phyloP scores from a whole-genome alignment of 208 protist species.

The Wallacemonas sp. region DNA sequence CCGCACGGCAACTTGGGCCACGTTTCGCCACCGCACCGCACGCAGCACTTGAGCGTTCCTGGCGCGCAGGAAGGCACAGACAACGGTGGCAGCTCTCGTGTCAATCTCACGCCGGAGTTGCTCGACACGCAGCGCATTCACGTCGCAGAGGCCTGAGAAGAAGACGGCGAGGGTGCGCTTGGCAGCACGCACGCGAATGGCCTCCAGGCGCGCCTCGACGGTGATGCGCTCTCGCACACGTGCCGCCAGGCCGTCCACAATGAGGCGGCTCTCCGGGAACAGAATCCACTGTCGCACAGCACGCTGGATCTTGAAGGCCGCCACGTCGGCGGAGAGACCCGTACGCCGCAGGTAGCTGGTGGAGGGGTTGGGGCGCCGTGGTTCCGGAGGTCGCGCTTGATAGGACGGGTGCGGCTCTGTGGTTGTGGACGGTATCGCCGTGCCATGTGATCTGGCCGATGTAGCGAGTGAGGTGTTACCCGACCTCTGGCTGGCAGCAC shows the following conservation, averaged over 20 bases:
- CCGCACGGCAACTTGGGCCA: slow-evolving; percentile 17
- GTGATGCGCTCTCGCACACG: slow-evolving; percentile 20
- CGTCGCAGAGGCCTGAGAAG: slow-evolving; percentile 23
- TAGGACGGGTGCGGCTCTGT: too few species aligned
- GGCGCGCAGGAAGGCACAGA: slow-evolving; percentile 27
- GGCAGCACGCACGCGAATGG: slow-evolving; percentile 31
- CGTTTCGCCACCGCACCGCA: neutral
- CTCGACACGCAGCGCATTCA: neutral
- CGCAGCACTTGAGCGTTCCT: neutral
- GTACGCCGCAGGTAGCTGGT: neutral
- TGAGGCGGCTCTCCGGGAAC: slow-evolving; percentile 3
- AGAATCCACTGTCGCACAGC: slow-evolving; percentile 39
- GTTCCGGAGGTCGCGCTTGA: too few species aligned
- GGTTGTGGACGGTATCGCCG: too few species aligned
- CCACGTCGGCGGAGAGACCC: slow-evolving; percentile 32
- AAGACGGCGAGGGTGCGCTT: slow-evolving; percentile 28
- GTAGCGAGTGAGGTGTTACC: too few species aligned
- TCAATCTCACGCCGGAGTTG: neutral
- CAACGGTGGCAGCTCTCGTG: neutral
- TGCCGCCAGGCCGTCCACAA: slow-evolving; percentile 16
- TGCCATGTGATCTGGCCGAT: too few species aligned
- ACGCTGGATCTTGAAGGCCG: slow-evolving; percentile 41
- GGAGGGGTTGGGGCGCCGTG: too few species aligned
- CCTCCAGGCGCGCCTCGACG: slow-evolving; percentile 23
- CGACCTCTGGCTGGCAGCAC: too few species aligned